Percentiles rank a stretch among this genome's conserved stretches.
These are phyloP conservation scores for Yamadazyma songkhlaensis DNA, from an alignment of 1,139 yeast genomes.

Conservation along the genomic window DNA sequence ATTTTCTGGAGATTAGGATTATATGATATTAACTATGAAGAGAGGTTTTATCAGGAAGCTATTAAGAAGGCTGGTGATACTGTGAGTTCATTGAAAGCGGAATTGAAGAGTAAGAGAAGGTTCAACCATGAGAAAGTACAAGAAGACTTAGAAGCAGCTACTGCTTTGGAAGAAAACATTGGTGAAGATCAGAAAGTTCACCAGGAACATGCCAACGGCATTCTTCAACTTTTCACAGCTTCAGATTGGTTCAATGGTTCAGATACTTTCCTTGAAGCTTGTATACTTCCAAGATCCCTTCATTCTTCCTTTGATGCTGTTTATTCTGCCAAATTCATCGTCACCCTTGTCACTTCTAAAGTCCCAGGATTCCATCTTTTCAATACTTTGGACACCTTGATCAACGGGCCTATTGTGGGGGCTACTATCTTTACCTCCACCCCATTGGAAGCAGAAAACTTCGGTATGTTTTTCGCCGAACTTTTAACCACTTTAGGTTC, in stretches of 20 bases:
- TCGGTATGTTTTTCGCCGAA: slow-evolving; percentile 71
- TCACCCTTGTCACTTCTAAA: slow-evolving; percentile 43
- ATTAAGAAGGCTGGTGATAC: slow-evolving; percentile 19
- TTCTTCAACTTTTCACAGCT: slow-evolving; percentile 13
- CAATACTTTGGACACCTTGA: slow-evolving; percentile 45
- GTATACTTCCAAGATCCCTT: slow-evolving; percentile 72
- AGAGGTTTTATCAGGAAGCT: slow-evolving; percentile 50
- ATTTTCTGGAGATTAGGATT: slow-evolving; percentile 75
- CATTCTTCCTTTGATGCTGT: slow-evolving; percentile 88
- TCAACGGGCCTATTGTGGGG: slow-evolving; percentile 49
- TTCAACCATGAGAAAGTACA: slow-evolving; percentile 24
- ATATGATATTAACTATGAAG: slow-evolving; percentile 67
- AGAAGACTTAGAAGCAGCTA: slow-evolving; percentile 27
- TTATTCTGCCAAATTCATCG: slow-evolving; percentile 61
- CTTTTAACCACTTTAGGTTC: slow-evolving; percentile 36
- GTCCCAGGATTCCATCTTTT: slow-evolving; percentile 45
- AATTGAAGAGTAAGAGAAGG: slow-evolving; percentile 27
- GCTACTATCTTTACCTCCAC: slow-evolving; percentile 71
- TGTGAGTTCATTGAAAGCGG: slow-evolving; percentile 23
- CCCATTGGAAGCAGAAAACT: slow-evolving; percentile 74
- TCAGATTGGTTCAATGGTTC: slow-evolving; percentile 25
- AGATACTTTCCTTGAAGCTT: slow-evolving; percentile 52
- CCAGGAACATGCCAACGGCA: slow-evolving; percentile 17
- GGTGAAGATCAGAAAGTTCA: slow-evolving; percentile 35
- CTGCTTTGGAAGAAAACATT: slow-evolving; percentile 20